These are phyloP conservation scores for Pyrenula aspistea DNA, from an alignment of 495 filamentous ascomycete species.

Conservation along the genomic window DNA sequence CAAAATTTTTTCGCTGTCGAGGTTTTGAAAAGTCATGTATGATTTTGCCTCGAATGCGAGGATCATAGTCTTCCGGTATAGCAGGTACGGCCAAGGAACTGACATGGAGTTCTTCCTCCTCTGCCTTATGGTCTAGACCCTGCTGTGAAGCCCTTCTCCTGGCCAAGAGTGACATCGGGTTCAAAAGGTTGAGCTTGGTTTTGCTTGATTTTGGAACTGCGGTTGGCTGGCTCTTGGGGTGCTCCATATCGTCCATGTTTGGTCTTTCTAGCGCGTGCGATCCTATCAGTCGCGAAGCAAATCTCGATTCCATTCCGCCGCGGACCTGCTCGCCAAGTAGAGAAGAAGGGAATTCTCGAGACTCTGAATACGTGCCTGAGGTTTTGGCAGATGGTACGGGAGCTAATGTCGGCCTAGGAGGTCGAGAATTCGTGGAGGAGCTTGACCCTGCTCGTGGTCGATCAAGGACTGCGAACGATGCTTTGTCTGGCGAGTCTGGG, in stretches of 20 bases:
- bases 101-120: conserved; percentile 25
- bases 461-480: not conserved
- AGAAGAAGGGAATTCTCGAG: not conserved
- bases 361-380: not conserved
- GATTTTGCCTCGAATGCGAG: conserved; percentile 68
- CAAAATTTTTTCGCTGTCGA: conserved; percentile 45
- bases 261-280: not conserved
- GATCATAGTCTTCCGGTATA: conserved; percentile 66
- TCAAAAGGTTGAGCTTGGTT: conserved; percentile 49
- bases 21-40: conserved; percentile 90
- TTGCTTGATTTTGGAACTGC: not conserved
- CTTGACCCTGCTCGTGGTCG: not conserved
- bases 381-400: not conserved
- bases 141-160: conserved; percentile 43
- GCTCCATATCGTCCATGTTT: not conserved
- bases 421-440: not conserved
- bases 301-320: not conserved
- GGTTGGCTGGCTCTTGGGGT: not conserved
- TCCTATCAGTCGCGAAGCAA: not conserved
- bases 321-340: not conserved
- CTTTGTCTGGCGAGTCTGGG: not conserved
- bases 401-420: not conserved
- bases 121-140: conserved; percentile 31
- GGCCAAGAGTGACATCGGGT: conserved; percentile 54
- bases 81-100: conserved; percentile 38